These are phyloP conservation scores for Wickerhamomyces kurtzmanii DNA, from an alignment of 805 yeast genomes.

Conservation along the genomic window DNA sequence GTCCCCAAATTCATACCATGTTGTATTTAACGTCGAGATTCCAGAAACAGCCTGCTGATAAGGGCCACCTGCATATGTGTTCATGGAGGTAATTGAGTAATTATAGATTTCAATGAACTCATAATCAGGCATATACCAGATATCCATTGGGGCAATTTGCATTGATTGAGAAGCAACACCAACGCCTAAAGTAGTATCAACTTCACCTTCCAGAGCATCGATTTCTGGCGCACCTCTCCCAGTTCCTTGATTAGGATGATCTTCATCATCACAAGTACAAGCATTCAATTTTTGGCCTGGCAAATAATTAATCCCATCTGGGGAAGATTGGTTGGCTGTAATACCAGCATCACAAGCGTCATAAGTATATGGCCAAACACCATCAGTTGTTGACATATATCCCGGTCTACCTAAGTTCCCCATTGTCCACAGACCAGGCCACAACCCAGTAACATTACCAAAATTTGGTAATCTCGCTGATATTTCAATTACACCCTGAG, in stretches of 20 bases:
- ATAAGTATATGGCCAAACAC: conserved; percentile 92
- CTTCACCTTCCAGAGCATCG: conserved; percentile 83
- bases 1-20: conserved; percentile 72
- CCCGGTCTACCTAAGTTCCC: conserved; percentile 94
- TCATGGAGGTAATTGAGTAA: conserved; percentile 63
- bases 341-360: conserved; percentile 88
- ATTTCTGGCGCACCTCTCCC: conserved; percentile 97
- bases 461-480: conserved; percentile 72
- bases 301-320: conserved; percentile 80
- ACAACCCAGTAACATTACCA: conserved; percentile 72
- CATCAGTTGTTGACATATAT: conserved; percentile 76
- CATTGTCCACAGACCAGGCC: conserved; percentile 97
- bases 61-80: conserved; percentile 88
- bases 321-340: conserved; percentile 84
- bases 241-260: conserved; percentile 78
- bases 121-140: conserved; percentile 91
- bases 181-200: conserved; percentile 34
- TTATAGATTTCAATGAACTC: conserved; percentile 69
- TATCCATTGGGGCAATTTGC: conserved; percentile 90
- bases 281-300: conserved; percentile 74
- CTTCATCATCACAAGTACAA: conserved; percentile 77
- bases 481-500: conserved; percentile 73
- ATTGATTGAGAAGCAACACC: conserved; percentile 81
- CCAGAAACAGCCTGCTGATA: conserved; percentile 89
- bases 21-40: conserved; percentile 62